phyloP scores from a whole-genome alignment of 495 filamentous ascomycete species.

The Podospora anserina region DNA sequence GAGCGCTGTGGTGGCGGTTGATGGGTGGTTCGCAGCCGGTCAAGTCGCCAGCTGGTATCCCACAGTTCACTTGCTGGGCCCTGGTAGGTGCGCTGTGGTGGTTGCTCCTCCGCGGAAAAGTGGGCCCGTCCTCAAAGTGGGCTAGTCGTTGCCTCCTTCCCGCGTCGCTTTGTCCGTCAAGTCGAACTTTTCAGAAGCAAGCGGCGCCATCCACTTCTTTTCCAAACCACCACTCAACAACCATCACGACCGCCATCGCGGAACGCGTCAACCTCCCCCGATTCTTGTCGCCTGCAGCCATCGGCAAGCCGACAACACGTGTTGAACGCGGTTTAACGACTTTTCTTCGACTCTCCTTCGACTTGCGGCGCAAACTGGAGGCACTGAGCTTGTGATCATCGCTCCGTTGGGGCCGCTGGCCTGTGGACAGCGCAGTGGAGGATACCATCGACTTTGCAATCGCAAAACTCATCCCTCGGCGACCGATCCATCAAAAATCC shows the following conservation, averaged over 20 bases:
- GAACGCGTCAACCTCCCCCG: constrained; percentile 38
- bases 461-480: constrained; percentile 20
- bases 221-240: constrained; percentile 32
- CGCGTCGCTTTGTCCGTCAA: constrained; percentile 22
- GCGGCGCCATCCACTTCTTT: constrained; percentile 26
- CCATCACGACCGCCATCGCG: constrained; percentile 31
- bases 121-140: constrained; percentile 18
- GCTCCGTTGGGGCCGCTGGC: constrained; percentile 38
- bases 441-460: constrained; percentile 26
- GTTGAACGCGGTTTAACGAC: constrained; percentile 28
- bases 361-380: constrained; percentile 26
- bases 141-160: constrained; percentile 21
- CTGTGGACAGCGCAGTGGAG: constrained; percentile 37
- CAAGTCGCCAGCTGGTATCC: constrained; percentile 6
- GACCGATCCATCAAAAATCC: constrained; percentile 26
- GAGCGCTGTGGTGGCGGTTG: background rate
- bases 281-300: constrained; percentile 27
- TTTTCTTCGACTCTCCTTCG: constrained; percentile 16
- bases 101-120: constrained; percentile 7
- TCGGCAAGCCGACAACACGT: constrained; percentile 29
- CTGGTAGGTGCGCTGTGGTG: background rate
- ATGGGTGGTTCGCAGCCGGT: background rate
- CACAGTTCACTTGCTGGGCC: background rate
- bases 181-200: constrained; percentile 36
- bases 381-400: constrained; percentile 24